Evolutionary conservation across 306 rosid genomes (phyloP), one percentile per base, ranked within the genome.

Genomic region (Styphnolobium japonicum): DNA sequence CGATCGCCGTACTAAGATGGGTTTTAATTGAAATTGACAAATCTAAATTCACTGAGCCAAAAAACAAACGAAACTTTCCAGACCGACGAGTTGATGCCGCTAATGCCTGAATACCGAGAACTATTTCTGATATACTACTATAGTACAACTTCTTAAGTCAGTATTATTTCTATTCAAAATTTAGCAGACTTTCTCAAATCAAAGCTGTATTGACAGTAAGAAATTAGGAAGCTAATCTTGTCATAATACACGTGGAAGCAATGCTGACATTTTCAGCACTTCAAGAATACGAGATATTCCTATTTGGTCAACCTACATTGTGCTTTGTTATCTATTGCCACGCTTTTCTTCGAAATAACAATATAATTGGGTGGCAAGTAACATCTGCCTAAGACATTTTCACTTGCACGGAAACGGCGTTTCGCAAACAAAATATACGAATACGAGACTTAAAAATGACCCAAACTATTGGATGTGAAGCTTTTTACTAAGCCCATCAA

Each of bases 311-410:
- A 27, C 55, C 51, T n/a, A 16, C 19, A 60, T 2, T 4, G 57
- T 43, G 22, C 12, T 15, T 27, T 39, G 37, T 7, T 14, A 63
- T 67, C 63, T 43, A 23, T 49, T 11, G 56, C 75, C 64, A 52
- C 48, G 48, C 11, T 51, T 69, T 45, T 67, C 64, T 22, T 18
- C n/a, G 19, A 68, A 82, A 75, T 52, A 68, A 63, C 65, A 53
- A 62, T 4, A 12, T 12, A 58, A 52, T 42, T 68, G 80, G 36
- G 21, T 4, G 56, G 48, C 37, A 29, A 5, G n/a, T 48, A 48
- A 18, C 52, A 25, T 9, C 16, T 11, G 10, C 33, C 51, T 18
- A 27, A 23, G 33, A 66, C 55, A 85, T 21, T 34, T 48, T 72
- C 52, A 57, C 57, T 48, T 64, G 81, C 5, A 4, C 0, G 8